Base-by-base conservation (phyloP, 495 filamentous ascomycete genomes). In the Penicillium ochrochloron region DNA sequence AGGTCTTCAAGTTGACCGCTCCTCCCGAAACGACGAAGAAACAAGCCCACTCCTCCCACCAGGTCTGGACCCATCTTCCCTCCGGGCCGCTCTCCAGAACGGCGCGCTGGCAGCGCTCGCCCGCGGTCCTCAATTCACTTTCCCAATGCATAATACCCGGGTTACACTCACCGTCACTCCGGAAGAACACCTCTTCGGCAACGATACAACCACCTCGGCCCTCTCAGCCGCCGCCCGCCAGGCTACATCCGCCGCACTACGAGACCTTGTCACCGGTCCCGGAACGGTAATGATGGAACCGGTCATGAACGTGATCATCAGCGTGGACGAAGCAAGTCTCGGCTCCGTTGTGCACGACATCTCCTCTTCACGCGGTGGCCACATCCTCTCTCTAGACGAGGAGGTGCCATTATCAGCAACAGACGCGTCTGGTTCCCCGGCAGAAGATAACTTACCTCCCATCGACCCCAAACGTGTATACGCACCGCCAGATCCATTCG, bases 271-370 rank as follows among this genome's bases (percentile, higher is more conserved):
- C 41, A 42, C 70, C 23, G 64, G 63, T 10, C 67, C 75, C 0
- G 78, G 78, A 1, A 83, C 90, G 5, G 84, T 83, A 1, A 79
- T 99, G 50, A 91, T 98, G 82, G 96, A 99, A 74, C 94, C 94
- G 0, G 88, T 98, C 29, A 96, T 97, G 90, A 85, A 88, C 64
- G 93, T 92, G 11, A 87, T 86, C 19, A 94, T 99, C 70, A 84
- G 82, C 73, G 89, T 94, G 59, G 90, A 94, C 70, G 95, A 97
- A 78, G 83, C 83, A 15, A 86, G 85, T 27, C 84, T 97, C 21
- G 92, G 93, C 14, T 83, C 86, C 3, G 92, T 99, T n/a, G 91
- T 96, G 48, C 92, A 95, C 63, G 96, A 99, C 70, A 84, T 99
- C 44, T 89, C 86, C 17, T 87, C 92, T 14, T 86, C 86, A 0